These are phyloP conservation scores for Ambrosiella cleistominuta DNA, from an alignment of 2,329 filamentous ascomycete species.

Conservation along the genomic window DNA sequence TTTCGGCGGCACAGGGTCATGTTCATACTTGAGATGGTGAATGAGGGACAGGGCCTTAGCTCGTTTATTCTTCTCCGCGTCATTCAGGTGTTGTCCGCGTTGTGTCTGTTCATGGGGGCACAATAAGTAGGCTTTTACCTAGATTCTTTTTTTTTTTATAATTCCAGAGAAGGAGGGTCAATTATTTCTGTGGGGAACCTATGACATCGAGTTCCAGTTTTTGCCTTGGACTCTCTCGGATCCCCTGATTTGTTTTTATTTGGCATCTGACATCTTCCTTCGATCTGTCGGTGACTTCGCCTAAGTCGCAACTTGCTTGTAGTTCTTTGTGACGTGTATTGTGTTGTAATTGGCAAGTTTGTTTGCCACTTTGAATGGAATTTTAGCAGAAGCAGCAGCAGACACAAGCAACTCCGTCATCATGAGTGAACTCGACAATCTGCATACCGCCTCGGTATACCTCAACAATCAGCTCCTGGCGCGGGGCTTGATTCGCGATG, in stretches of 20 bases:
- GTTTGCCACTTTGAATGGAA: not conserved
- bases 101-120: not conserved
- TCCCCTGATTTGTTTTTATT: not conserved
- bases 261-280: not conserved
- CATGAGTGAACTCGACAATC: slow-evolving; percentile 43
- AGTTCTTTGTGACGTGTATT: not conserved
- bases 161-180: not conserved
- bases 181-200: not conserved
- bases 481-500: slow-evolving; percentile 46
- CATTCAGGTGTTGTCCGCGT: not conserved
- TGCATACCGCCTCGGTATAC: slow-evolving; percentile 50
- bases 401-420: not conserved
- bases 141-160: not conserved
- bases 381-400: not conserved
- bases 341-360: not conserved
- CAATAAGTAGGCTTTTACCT: not conserved
- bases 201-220: not conserved
- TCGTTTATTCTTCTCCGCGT: slow-evolving; percentile 1
- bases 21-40: not conserved
- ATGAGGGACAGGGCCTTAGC: not conserved
- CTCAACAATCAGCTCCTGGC: slow-evolving; percentile 57
- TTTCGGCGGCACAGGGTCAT: not conserved
- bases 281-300: not conserved
- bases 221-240: not conserved
- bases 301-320: not conserved